phyloP scores from a whole-genome alignment of 768 basidiomycete species.

The Mycena sanguinolenta region DNA sequence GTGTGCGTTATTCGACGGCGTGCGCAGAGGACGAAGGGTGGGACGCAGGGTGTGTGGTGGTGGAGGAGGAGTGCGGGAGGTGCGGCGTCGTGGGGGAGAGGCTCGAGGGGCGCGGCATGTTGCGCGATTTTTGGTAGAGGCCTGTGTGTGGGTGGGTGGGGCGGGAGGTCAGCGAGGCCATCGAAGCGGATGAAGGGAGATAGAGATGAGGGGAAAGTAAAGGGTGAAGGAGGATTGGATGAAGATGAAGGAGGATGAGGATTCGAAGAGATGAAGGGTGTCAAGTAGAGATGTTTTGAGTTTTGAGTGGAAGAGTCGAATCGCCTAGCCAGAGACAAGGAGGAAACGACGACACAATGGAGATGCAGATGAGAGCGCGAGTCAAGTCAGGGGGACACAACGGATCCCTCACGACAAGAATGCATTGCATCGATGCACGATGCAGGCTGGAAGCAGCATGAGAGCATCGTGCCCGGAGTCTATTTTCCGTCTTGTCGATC shows the following conservation, averaged over 20 bases:
- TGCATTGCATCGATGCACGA: conserved; percentile 15
- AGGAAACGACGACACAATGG: too few relatives aligned
- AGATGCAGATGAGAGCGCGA: conserved; percentile 14
- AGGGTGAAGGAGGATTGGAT: conserved; percentile 29
- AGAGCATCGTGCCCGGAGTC: conserved; percentile 24
- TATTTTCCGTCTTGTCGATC: conserved; percentile 25
- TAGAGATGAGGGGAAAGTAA: conserved; percentile 12
- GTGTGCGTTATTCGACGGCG: conserved; percentile 21
- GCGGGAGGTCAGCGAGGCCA: conserved; percentile 51
- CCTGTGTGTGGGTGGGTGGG: conserved; percentile 70
- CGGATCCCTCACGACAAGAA: background rate
- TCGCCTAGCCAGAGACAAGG: too few relatives aligned
- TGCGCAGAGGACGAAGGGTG: conserved; percentile 20
- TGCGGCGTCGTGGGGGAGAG: conserved; percentile 47
- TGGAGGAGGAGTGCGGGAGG: conserved; percentile 38
- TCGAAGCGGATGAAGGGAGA: background rate
- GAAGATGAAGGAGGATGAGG: background rate
- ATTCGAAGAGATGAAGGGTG: conserved; percentile 41
- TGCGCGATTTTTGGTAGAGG: conserved; percentile 88
- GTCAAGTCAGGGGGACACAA: background rate
- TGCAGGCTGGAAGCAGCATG: conserved; percentile 27
- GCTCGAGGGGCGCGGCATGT: conserved; percentile 78
- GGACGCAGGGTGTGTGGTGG: conserved; percentile 27
- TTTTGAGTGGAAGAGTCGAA: too few relatives aligned
- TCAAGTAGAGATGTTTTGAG: too few relatives aligned